These are phyloP conservation scores for Fusarium kyushuense DNA, from an alignment of 2,329 filamentous ascomycete species.

Conservation along the genomic window DNA sequence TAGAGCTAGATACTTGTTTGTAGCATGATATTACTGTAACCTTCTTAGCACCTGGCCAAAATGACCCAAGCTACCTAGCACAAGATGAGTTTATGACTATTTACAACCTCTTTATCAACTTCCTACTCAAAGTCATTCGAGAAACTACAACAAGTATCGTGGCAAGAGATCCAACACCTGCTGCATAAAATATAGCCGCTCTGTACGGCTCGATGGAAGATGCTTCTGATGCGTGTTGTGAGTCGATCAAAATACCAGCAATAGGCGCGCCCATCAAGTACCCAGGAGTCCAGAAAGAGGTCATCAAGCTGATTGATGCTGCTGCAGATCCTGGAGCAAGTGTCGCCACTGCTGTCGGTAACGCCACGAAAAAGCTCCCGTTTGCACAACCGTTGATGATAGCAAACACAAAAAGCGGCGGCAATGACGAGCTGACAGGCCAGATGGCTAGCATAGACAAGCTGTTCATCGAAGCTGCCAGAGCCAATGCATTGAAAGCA, in stretches of 20 bases:
- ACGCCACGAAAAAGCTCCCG: slow-evolving; percentile 16
- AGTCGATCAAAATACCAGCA: slow-evolving; percentile 1
- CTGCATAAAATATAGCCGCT: slow-evolving; percentile 12
- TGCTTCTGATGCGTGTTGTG: background rate
- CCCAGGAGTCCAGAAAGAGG: slow-evolving; percentile 7
- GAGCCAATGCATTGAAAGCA: background rate
- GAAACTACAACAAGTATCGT: background rate
- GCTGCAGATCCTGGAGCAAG: slow-evolving; percentile 8
- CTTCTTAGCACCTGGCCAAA: too few species aligned
- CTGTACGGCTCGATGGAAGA: slow-evolving; percentile 3
- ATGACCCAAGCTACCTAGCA: too few species aligned
- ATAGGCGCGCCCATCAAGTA: slow-evolving; percentile 6
- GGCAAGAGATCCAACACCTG: background rate
- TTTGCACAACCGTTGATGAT: slow-evolving; percentile 15
- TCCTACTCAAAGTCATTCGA: background rate
- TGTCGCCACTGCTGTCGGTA: slow-evolving; percentile 16
- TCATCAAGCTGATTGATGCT: slow-evolving; percentile 1
- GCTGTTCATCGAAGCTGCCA: slow-evolving; percentile 8
- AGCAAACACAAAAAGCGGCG: background rate
- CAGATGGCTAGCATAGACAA: background rate
- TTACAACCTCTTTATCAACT: background rate
- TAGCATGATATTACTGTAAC: too few species aligned
- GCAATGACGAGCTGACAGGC: background rate
- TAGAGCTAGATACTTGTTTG: too few species aligned
- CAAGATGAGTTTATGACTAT: too few species aligned